Evolutionary conservation across 2,329 filamentous ascomycete species (phyloP), one percentile per base, ranked within the genome.

Genomic region (Fusarium fujikuroi): DNA sequence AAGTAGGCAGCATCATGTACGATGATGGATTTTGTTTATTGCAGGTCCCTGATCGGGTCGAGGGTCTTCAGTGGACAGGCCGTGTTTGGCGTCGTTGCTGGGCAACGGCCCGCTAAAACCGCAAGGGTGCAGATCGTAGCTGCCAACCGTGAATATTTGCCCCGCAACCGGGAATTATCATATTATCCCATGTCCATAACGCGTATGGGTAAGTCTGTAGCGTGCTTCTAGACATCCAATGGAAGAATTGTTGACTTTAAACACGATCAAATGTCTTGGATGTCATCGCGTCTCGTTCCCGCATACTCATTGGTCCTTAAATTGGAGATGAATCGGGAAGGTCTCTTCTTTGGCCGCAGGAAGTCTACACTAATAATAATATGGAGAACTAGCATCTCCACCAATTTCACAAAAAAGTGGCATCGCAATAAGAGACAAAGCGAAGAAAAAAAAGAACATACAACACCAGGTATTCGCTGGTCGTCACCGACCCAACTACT

Each of bases 21-120:
- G 66, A 68, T 76, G 71, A 40, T 54, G 5, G 50, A 68, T 63
- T 37, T 63, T 75, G 74, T 73, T 76, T 76, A 75, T 67, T 67
- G 52, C 36, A 30, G 37, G 50, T 53, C 47, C 57, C 67, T 54
- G 39, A 61, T 72, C 40, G 39, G 57, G 59, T 40, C 25, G 66
- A 64, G 46, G 63, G 65, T 60, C 65, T 70, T 79, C 72, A 76
- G 73, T 70, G 74, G 56, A 37, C 25, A 30, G 54, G 52, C 49
- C 73, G 75, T 78, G 75, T 78, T 77, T 78, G 60, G 69, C 46
- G 46, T 14, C 37, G 77, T 79, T 79, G 76, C 77, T 72, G 67
- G 70, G 77, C 77, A 79, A 79, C 77, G 15, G 28, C 46, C 61
- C 73, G 60, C 65, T 65, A 21, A 72, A 65, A 62, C 47, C 53